These are phyloP conservation scores for Cinnamomum micranthum DNA, from an alignment of 164 flowering plant species.

Conservation along the genomic window DNA sequence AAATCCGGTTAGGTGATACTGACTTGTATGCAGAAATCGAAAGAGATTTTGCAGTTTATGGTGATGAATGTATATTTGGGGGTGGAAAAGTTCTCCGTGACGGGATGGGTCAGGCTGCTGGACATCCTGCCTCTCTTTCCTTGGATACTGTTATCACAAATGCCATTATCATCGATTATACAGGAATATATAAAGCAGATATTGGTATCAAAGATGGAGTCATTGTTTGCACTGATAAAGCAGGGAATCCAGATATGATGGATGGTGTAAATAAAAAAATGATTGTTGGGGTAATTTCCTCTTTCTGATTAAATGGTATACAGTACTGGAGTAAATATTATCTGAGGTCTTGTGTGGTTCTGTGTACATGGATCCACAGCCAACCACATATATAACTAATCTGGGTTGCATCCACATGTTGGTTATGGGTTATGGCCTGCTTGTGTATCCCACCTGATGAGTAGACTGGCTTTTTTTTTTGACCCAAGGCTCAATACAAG, in stretches of 20 bases:
- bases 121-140: slow-evolving; percentile 40
- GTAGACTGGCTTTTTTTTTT: too few relatives aligned
- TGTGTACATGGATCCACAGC: background rate
- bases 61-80: slow-evolving; percentile 97
- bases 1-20: slow-evolving; percentile 92
- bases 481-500: background rate
- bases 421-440: background rate
- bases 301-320: slow-evolving; percentile 2
- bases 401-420: background rate
- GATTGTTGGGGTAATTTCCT: slow-evolving; percentile 75
- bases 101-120: slow-evolving; percentile 93
- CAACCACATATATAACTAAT: background rate
- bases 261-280: slow-evolving; percentile 50
- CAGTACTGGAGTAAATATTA: background rate
- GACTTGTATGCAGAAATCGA: slow-evolving; percentile 82
- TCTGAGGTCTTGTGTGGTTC: background rate
- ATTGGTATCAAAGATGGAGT: slow-evolving; percentile 79
- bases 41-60: slow-evolving; percentile 74
- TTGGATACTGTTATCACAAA: slow-evolving; percentile 90
- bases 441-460: too few relatives aligned
- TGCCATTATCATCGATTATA: slow-evolving; percentile 83
- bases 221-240: slow-evolving; percentile 67
- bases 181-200: slow-evolving; percentile 91
- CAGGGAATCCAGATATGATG: slow-evolving; percentile 95
- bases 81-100: slow-evolving; percentile 98